phyloP scores from a whole-genome alignment of 805 yeast species.

The Lachancea kluyveri region DNA sequence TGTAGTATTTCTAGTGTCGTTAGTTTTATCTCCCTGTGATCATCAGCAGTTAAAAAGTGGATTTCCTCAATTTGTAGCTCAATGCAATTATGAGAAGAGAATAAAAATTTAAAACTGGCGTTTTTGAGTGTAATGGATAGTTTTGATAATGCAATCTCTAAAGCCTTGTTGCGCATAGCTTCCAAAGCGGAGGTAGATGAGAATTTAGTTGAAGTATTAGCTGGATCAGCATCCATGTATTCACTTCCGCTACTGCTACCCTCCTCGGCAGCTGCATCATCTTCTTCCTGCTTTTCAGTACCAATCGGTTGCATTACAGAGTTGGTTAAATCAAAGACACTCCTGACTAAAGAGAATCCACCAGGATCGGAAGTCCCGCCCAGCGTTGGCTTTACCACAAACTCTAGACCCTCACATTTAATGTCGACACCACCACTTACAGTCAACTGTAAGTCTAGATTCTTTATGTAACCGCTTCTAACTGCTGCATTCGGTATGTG shows the following conservation, averaged over 20 bases:
- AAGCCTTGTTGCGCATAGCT: slow-evolving; percentile 55
- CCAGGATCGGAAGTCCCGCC: slow-evolving; percentile 15
- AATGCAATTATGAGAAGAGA: slow-evolving; percentile 37
- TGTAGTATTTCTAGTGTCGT: not conserved
- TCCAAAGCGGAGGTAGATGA: slow-evolving; percentile 36
- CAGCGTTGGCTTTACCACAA: slow-evolving; percentile 22
- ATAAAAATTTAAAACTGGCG: slow-evolving; percentile 41
- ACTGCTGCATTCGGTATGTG: slow-evolving; percentile 58
- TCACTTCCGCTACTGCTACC: slow-evolving; percentile 12
- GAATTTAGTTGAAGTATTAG: not conserved
- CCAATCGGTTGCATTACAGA: slow-evolving; percentile 35
- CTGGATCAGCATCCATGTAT: slow-evolving; percentile 7
- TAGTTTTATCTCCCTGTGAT: slow-evolving; percentile 2
- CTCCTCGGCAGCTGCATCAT: slow-evolving; percentile 9
- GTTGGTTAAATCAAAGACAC: slow-evolving; percentile 69
- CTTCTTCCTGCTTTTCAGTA: slow-evolving; percentile 12
- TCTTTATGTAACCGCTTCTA: slow-evolving; percentile 53
- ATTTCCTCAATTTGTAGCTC: slow-evolving; percentile 26
- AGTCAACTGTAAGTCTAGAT: slow-evolving; percentile 51
- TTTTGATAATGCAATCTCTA: slow-evolving; percentile 60
- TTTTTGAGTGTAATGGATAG: slow-evolving; percentile 45
- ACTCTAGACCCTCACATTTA: slow-evolving; percentile 47
- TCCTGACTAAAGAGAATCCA: slow-evolving; percentile 55
- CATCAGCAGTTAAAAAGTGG: slow-evolving; percentile 2
- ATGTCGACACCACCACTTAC: slow-evolving; percentile 67